Percentiles rank a stretch among this genome's conserved stretches.
phyloP scores from a whole-genome alignment of 768 basidiomycete genomes.

The Amylocystis lapponica region DNA sequence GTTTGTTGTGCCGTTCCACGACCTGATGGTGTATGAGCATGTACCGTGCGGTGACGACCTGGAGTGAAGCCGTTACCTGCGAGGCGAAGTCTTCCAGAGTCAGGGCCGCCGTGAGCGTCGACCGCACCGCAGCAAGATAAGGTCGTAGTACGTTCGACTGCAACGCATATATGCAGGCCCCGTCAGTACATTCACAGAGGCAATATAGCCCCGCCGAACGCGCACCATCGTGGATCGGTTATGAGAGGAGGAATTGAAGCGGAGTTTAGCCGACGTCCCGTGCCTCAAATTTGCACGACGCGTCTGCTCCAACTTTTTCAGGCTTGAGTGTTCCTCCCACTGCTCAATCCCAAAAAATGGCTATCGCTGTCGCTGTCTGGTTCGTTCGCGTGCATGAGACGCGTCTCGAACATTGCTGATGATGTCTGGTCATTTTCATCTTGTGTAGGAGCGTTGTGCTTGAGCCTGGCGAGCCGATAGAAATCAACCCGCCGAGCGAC shows the following conservation, averaged over 20 bases:
- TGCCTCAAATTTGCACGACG: constrained; percentile 12
- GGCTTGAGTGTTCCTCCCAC: constrained; percentile 1
- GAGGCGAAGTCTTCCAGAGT: constrained; percentile 98
- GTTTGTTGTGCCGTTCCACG: constrained; percentile 96
- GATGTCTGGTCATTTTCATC: constrained; percentile 7
- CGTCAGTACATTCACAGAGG: too few species aligned
- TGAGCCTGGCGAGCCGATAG: constrained; percentile 50
- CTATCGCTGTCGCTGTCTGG: constrained; percentile 64
- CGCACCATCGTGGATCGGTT: constrained; percentile 12
- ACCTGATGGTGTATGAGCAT: constrained; percentile 47
- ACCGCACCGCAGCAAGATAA: constrained; percentile 92
- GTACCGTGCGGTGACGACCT: not conserved
- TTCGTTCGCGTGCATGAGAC: constrained; percentile 25
- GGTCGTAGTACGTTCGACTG: constrained; percentile 95
- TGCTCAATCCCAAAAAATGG: constrained; percentile 35
- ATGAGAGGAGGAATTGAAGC: constrained; percentile 8
- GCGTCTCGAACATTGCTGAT: not conserved
- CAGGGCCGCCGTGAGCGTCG: constrained; percentile 94
- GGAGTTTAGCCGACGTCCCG: constrained; percentile 12
- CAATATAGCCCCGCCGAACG: constrained; percentile 1
- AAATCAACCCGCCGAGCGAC: constrained; percentile 57
- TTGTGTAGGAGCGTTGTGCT: constrained; percentile 54
- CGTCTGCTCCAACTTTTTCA: constrained; percentile 13
- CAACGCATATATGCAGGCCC: not conserved
- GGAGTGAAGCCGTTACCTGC: constrained; percentile 65